Conservation (phyloP, 306 rosid species). For the Alnus glutinosa region DNA sequence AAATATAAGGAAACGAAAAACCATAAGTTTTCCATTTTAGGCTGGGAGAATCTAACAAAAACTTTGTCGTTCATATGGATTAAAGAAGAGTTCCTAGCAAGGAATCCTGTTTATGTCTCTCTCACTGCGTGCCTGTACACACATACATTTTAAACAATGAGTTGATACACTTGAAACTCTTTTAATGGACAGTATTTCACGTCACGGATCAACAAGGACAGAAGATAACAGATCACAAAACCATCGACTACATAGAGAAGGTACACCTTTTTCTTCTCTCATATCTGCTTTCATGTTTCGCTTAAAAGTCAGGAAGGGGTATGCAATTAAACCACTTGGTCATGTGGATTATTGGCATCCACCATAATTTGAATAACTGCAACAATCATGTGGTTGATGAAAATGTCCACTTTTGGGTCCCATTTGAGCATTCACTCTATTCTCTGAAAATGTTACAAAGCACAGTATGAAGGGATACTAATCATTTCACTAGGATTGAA, state of each 20-base stretch:
- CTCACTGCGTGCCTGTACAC: background rate
- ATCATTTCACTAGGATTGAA: conserved; percentile 5
- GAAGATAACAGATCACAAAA: conserved; percentile 67
- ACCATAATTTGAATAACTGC: background rate
- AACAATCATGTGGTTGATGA: background rate
- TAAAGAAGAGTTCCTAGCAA: background rate
- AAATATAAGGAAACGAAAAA: background rate
- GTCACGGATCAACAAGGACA: conserved; percentile 89
- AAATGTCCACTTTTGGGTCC: background rate
- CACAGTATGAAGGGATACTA: background rate
- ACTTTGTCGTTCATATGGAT: background rate
- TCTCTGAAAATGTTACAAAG: background rate
- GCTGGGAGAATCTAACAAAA: background rate
- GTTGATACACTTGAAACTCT: conserved; percentile 27
- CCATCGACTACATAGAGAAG: conserved; percentile 74
- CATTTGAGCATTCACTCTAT: background rate
- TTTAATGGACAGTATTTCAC: conserved; percentile 62
- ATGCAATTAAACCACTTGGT: background rate
- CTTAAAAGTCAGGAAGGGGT: background rate
- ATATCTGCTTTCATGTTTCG: conserved; percentile 11
- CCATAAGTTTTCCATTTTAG: background rate
- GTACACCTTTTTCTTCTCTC: conserved; percentile 35
- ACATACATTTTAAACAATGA: conserved; percentile 9
- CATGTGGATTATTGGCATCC: background rate
- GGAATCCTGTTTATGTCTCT: background rate